Conservation (phyloP, 352 stramenopile genomes). For the Phytophthora sp. region DNA sequence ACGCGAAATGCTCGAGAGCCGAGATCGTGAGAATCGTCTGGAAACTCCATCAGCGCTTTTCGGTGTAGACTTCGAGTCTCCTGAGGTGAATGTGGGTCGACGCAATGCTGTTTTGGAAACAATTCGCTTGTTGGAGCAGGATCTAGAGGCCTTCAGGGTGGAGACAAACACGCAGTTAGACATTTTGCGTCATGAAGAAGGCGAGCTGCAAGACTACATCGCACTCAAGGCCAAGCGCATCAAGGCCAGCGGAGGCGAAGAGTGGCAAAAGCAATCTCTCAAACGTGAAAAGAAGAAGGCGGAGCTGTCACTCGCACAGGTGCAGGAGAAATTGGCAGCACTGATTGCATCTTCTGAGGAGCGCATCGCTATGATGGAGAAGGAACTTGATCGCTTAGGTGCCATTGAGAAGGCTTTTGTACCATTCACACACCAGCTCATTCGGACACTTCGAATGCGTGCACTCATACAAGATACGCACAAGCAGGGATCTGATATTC, state of each 20-base stretch:
- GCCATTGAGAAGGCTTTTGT: slow-evolving; percentile 77
- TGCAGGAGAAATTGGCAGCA: slow-evolving; percentile 54
- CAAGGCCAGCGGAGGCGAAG: slow-evolving; percentile 69
- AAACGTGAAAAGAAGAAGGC: slow-evolving; percentile 87
- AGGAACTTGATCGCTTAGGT: slow-evolving; percentile 65
- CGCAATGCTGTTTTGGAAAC: slow-evolving; percentile 62
- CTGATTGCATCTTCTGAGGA: slow-evolving; percentile 55
- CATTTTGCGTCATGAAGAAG: slow-evolving; percentile 58
- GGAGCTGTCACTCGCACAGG: slow-evolving; percentile 57
- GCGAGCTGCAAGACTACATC: slow-evolving; percentile 78
- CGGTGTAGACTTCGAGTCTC: slow-evolving; percentile 67
- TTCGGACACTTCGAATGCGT: slow-evolving; percentile 51
- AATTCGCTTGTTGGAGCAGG: slow-evolving; percentile 51
- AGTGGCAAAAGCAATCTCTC: slow-evolving; percentile 84
- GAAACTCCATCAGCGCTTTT: slow-evolving; percentile 44
- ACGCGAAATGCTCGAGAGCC: slow-evolving; percentile 25
- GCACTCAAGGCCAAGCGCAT: slow-evolving; percentile 79
- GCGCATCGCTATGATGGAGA: slow-evolving; percentile 67
- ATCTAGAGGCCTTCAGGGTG: slow-evolving; percentile 63
- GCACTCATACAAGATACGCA: slow-evolving; percentile 50
- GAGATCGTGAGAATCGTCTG: slow-evolving; percentile 50
- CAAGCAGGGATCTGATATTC: slow-evolving; percentile 42
- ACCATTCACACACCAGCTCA: slow-evolving; percentile 77
- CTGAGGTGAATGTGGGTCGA: slow-evolving; percentile 67
- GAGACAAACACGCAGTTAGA: slow-evolving; percentile 77